Evolutionary conservation across 768 basidiomycete species (phyloP).

Genomic region (Tephrocybe rancida): DNA sequence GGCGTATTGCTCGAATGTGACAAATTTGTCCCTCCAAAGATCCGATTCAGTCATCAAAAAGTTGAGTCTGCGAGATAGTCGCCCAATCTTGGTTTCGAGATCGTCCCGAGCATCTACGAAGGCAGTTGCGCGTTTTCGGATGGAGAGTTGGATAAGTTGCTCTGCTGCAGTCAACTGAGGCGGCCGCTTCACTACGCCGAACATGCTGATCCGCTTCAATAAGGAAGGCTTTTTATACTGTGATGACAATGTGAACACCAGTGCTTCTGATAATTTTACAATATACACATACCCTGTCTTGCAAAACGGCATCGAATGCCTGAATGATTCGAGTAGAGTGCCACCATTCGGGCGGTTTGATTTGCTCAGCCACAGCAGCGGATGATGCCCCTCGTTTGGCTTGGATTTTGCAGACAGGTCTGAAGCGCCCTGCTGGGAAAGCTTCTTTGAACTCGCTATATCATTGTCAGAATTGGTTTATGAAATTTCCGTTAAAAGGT

Average conservation of each 20-base stretch:
- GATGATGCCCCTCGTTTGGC: conserved; percentile 81
- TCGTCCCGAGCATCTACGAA: conserved; percentile 95
- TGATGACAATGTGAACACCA: conserved; percentile 10
- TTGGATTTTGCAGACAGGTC: conserved; percentile 89
- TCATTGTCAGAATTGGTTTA: conserved; percentile 8
- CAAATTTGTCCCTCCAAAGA: conserved; percentile 92
- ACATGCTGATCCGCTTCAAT: conserved; percentile 80
- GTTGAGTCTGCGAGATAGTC: conserved; percentile 81
- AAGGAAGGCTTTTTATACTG: conserved; percentile 90
- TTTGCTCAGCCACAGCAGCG: conserved; percentile 84
- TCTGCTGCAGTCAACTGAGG: conserved; percentile 80
- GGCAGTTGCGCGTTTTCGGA: conserved; percentile 91
- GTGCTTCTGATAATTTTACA: background rate
- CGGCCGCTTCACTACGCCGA: conserved; percentile 68
- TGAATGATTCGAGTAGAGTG: conserved; percentile 88
- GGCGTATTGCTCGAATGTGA: conserved; percentile 92
- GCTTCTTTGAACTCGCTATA: conserved; percentile 91
- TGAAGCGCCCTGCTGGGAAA: conserved; percentile 89
- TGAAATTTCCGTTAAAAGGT: background rate
- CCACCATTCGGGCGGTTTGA: conserved; percentile 94
- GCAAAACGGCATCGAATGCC: conserved; percentile 85
- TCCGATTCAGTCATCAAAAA: conserved; percentile 92
- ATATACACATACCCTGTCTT: conserved; percentile 64
- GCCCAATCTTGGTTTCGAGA: conserved; percentile 91
- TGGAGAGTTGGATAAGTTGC: conserved; percentile 83